A percentile compares a stretch with the other conserved stretches of the same genome.
phyloP scores from a whole-genome alignment of 441 rosid species.

The Macaranga tanarius region DNA sequence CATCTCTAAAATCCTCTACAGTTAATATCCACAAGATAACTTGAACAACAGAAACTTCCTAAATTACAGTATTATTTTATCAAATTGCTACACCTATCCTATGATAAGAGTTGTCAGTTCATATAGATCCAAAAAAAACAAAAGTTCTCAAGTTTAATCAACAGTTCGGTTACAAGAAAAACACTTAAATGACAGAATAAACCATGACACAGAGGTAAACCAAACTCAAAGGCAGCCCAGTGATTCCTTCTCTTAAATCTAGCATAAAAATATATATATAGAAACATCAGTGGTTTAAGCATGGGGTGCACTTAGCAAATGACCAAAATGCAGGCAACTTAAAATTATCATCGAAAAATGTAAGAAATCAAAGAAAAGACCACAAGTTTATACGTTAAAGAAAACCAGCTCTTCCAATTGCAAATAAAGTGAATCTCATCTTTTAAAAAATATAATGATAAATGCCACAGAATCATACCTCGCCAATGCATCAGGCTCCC shows the following conservation, averaged over 20 bases:
- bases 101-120: background rate
- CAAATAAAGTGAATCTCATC: background rate
- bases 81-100: background rate
- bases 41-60: too few species aligned
- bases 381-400: background rate
- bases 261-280: background rate
- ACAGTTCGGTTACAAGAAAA: background rate
- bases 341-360: background rate
- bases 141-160: background rate
- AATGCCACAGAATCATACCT: conserved; percentile 44
- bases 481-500: conserved; percentile 95
- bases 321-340: background rate
- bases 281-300: background rate
- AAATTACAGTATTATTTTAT: too few species aligned
- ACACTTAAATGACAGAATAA: background rate
- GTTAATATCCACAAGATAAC: too few species aligned
- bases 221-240: background rate
- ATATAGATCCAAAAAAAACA: background rate
- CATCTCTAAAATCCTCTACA: too few species aligned
- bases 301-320: background rate
- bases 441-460: background rate
- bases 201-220: background rate
- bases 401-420: background rate
- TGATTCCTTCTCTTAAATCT: background rate
- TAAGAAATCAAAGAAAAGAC: background rate